These are phyloP conservation scores for Pythium scleroteichum DNA, from an alignment of 352 stramenopile genomes.

Conservation along the genomic window DNA sequence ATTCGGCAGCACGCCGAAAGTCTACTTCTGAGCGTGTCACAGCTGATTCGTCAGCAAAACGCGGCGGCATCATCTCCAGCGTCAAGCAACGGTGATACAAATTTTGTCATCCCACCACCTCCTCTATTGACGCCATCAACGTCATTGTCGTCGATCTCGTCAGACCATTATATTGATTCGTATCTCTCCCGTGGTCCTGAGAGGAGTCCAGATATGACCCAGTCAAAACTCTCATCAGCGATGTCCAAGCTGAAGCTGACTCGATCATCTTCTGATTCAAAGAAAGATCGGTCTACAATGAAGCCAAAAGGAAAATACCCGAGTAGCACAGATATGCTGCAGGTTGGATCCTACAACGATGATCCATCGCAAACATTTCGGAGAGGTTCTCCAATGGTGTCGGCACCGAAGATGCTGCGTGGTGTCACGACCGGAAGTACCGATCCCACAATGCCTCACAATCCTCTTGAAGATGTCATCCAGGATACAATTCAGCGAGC, in stretches of 20 bases:
- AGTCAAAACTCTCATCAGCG: conserved; percentile 46
- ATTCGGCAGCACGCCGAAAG: conserved; percentile 77
- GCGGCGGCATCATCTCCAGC: conserved; percentile 34
- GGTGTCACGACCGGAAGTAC: conserved; percentile 67
- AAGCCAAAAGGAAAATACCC: conserved; percentile 58
- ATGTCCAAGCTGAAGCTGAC: conserved; percentile 66
- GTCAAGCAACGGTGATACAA: conserved; percentile 7
- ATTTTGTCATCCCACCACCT: conserved; percentile 25
- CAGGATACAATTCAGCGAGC: conserved; percentile 74
- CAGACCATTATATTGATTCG: conserved; percentile 13
- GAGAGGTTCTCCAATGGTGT: conserved; percentile 27
- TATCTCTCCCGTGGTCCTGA: conserved; percentile 3
- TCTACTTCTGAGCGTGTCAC: conserved; percentile 59
- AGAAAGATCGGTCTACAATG: conserved; percentile 63
- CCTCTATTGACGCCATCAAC: conserved; percentile 32
- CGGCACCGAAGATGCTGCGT: conserved; percentile 60
- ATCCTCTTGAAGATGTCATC: conserved; percentile 55
- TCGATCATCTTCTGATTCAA: conserved; percentile 75
- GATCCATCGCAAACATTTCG: conserved; percentile 24
- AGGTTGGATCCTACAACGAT: conserved; percentile 34
- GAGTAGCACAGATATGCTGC: conserved; percentile 53
- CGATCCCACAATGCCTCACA: conserved; percentile 25
- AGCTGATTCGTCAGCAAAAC: conserved; percentile 62
- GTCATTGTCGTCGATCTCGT: conserved; percentile 33
- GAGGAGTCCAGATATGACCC: conserved; percentile 24